Conservation (phyloP, 306 rosid genomes). For the Begonia peltatifolia region DNA sequence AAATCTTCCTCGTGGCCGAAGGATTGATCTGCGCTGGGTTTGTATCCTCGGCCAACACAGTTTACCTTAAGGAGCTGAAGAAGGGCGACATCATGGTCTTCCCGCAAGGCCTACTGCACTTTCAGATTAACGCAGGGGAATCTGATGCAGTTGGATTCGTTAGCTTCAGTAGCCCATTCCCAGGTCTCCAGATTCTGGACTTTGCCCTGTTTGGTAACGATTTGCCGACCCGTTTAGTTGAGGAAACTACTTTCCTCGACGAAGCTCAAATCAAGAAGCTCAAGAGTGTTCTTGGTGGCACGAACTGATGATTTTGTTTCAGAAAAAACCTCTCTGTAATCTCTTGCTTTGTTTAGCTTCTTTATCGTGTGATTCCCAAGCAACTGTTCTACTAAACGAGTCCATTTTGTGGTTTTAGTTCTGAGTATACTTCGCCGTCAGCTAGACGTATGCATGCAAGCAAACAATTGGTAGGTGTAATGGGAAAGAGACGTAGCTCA, state of each 20-base stretch:
- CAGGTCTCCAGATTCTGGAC: conserved; percentile 65
- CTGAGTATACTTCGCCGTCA: too few species aligned
- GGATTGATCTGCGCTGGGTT: conserved; percentile 61
- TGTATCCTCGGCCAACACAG: conserved; percentile 37
- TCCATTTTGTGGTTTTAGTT: too few species aligned
- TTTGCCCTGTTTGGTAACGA: conserved; percentile 53
- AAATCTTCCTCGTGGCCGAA: conserved; percentile 22
- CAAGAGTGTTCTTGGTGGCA: conserved; percentile 80
- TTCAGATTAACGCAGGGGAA: conserved; percentile 38
- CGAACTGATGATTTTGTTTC: neutral
- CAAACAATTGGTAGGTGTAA: too few species aligned
- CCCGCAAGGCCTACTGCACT: conserved; percentile 76
- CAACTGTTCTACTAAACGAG: too few species aligned
- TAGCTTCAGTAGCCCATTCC: conserved; percentile 51
- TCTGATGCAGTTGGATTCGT: conserved; percentile 17
- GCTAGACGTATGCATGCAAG: too few species aligned
- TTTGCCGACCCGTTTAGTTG: conserved; percentile 40
- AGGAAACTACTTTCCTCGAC: conserved; percentile 44
- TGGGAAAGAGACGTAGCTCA: too few species aligned
- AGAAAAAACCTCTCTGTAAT: too few species aligned
- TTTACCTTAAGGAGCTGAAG: conserved; percentile 36
- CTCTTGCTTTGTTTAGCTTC: too few species aligned
- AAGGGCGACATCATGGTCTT: conserved; percentile 66
- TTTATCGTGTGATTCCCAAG: too few species aligned
- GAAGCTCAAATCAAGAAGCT: conserved; percentile 51